These are phyloP conservation scores for Gaeumannomyces tritici DNA, from an alignment of 2,329 filamentous ascomycete species.

Conservation along the genomic window DNA sequence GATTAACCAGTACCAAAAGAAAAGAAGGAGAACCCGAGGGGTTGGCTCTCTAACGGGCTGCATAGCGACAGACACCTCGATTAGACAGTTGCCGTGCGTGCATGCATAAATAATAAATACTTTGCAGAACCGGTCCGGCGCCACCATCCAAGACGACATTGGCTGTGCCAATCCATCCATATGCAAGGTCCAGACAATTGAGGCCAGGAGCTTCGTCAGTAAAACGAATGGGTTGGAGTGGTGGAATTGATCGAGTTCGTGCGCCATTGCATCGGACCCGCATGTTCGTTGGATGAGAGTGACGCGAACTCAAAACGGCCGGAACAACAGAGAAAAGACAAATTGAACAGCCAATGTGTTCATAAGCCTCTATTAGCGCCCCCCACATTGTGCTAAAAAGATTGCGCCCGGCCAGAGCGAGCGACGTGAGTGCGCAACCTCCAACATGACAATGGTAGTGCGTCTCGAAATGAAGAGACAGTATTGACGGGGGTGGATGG, in stretches of 20 bases:
- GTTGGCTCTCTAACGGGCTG: background rate
- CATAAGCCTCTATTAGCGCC: background rate
- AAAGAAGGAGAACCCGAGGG: background rate
- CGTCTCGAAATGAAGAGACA: no score
- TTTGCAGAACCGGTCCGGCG: background rate
- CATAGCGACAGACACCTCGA: background rate
- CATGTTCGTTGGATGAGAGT: background rate
- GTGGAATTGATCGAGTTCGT: background rate
- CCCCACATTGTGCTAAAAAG: background rate
- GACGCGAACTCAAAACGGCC: background rate
- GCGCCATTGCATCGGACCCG: background rate
- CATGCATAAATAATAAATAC: background rate
- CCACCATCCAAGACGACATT: background rate
- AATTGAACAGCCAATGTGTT: background rate
- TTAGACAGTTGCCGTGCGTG: background rate
- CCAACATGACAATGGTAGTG: no score
- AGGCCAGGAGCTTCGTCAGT: no score
- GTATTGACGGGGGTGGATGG: no score
- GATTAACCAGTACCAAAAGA: background rate
- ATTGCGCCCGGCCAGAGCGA: background rate
- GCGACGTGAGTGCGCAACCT: no score
- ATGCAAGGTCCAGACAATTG: no score
- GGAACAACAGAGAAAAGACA: background rate
- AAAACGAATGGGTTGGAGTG: no score
- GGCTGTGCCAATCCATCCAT: no score